A percentile compares a stretch with the other conserved stretches of the same genome.
These are phyloP conservation scores for Eimeria sp. DNA, from an alignment of 169 alveolate genomes.

Conservation along the genomic window DNA sequence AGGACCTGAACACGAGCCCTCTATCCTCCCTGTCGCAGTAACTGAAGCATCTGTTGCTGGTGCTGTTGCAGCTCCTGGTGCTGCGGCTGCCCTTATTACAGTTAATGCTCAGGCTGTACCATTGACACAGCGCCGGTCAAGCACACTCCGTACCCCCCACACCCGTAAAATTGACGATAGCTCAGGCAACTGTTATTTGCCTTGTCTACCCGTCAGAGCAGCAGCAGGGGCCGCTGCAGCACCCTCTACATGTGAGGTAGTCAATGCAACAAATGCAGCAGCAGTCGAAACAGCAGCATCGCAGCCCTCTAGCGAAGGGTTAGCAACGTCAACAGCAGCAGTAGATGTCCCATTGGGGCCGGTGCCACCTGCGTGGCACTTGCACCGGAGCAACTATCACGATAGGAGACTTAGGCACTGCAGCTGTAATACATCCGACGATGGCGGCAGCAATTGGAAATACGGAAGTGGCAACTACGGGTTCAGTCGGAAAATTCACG, in stretches of 20 bases:
- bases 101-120: not conserved
- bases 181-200: not conserved
- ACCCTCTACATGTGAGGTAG: not conserved
- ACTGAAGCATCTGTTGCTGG: not conserved
- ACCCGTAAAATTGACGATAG: not conserved
- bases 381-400: not conserved
- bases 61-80: not conserved
- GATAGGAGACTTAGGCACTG: not conserved
- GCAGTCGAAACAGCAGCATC: not conserved
- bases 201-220: not conserved
- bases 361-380: not conserved
- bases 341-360: not conserved
- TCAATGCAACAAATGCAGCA: not conserved
- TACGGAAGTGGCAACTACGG: not conserved
- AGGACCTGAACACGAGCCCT: not conserved
- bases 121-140: not conserved
- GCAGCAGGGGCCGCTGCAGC: conserved; percentile 31
- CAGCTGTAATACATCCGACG: not conserved
- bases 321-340: not conserved
- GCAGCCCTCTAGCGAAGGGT: not conserved
- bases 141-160: not conserved
- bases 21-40: not conserved
- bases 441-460: not conserved
- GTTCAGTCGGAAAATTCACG: not conserved
- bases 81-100: not conserved